Evolutionary conservation across 1,284 basidiomycete genomes (phyloP), one percentile per base, ranked within the genome.

Genomic region (Sphagnurus paluster): DNA sequence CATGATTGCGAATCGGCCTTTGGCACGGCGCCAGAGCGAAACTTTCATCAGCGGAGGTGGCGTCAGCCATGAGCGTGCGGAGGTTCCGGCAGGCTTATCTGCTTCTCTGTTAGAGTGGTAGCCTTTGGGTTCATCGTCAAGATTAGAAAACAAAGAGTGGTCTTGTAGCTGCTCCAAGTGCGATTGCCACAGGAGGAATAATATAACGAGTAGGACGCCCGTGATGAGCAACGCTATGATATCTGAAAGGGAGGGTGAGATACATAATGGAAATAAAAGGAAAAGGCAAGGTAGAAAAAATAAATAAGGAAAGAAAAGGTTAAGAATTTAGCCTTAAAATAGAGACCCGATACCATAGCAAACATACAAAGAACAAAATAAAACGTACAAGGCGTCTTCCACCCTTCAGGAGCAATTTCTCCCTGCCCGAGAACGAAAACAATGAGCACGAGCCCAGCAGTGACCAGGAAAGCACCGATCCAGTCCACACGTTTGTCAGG

Each of bases 351-450:
- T n/a, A n/a, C 14, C 9, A 25, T n/a, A 9, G 5, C 5, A 39
- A 23, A 39, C 11, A 10, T 28, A 30, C 26, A 20, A 7, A 39
- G 16, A 35, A 21, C 13, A 36, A 45, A 37, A 23, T 33, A 25
- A 30, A 35, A 69, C 87, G 53, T 60, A 90, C 88, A 91, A 8
- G 76, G 69, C 0, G 87, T 90, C 40, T 64, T 70, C 90, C 90
- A 95, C n/a, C 82, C 77, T 9, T 83, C 53, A 0, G 83, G 76
- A 0, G 87, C 89, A 7, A 77, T 68, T 35, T 80, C 77, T 1
- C 87, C 91, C 58, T 91, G 82, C 35, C 84, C 83, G 1, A 96
- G 76, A 0, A 84, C 81, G 57, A 94, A 95, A 9, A 89, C 77
- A 52, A 96, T 74, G 2, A 95, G 70, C 0, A 90, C 82, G 10